Evolutionary conservation across 805 yeast species (phyloP).

Genomic region (Pichia nakasei): DNA sequence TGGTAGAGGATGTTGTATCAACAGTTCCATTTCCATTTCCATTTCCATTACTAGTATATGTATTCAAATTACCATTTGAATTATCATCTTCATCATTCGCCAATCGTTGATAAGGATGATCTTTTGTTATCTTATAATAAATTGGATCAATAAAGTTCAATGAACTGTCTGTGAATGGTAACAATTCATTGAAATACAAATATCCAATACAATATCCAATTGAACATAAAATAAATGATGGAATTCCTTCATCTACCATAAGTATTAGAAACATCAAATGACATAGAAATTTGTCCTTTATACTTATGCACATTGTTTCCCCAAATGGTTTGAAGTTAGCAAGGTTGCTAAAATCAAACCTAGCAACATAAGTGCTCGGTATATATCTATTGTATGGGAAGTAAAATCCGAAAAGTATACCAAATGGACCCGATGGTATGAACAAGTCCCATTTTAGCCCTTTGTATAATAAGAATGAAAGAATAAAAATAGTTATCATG

Average conservation of each 20-base stretch:
- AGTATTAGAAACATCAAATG: conserved; percentile 6
- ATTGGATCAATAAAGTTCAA: conserved; percentile 12
- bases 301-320: conserved; percentile 16
- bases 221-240: conserved; percentile 31
- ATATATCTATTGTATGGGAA: conserved; percentile 33
- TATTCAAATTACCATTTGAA: background rate
- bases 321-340: conserved; percentile 21
- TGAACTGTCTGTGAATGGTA: conserved; percentile 34
- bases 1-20: too few species aligned
- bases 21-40: background rate
- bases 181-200: conserved; percentile 33
- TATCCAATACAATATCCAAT: conserved; percentile 37
- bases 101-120: background rate
- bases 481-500: conserved; percentile 26
- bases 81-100: background rate
- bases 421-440: conserved; percentile 36
- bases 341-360: conserved; percentile 26
- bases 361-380: conserved; percentile 33
- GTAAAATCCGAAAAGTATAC: conserved; percentile 30
- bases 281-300: conserved; percentile 12
- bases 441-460: conserved; percentile 33
- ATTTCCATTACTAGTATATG: conserved; percentile 2
- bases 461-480: conserved; percentile 26
- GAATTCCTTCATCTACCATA: conserved; percentile 34
- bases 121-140: conserved; percentile 12